Percentiles rank a stretch among this genome's conserved stretches.
These are phyloP conservation scores for Aspergillus melleus DNA, from an alignment of 2,329 filamentous ascomycete genomes.

Conservation along the genomic window DNA sequence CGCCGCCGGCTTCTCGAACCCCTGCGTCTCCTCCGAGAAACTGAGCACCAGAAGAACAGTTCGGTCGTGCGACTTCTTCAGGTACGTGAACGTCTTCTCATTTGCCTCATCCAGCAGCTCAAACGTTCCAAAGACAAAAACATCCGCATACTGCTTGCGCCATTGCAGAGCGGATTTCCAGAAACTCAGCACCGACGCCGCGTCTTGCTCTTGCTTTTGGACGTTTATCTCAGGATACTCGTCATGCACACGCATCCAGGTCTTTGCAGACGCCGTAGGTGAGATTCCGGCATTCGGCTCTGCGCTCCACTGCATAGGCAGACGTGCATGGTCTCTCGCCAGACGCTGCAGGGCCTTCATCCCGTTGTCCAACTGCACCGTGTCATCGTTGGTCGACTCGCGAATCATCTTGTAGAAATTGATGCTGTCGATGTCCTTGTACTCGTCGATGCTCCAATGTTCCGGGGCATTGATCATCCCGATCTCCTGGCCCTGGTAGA, in stretches of 20 bases:
- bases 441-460: slow-evolving; percentile 62
- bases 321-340: slow-evolving; percentile 66
- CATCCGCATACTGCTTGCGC: slow-evolving; percentile 60
- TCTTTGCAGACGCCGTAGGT: slow-evolving; percentile 46
- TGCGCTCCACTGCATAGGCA: slow-evolving; percentile 70
- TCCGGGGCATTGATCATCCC: slow-evolving; percentile 65
- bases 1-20: background rate
- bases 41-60: slow-evolving; percentile 17
- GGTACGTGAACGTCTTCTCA: slow-evolving; percentile 49
- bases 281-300: slow-evolving; percentile 63
- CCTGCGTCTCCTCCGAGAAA: slow-evolving; percentile 12
- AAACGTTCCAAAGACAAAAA: slow-evolving; percentile 69
- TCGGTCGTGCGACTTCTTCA: slow-evolving; percentile 13
- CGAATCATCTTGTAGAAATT: slow-evolving; percentile 56
- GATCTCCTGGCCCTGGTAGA: slow-evolving; percentile 69
- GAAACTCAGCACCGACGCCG: slow-evolving; percentile 56
- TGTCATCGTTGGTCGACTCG: slow-evolving; percentile 35
- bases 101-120: slow-evolving; percentile 55
- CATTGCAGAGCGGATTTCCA: slow-evolving; percentile 58
- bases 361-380: slow-evolving; percentile 45
- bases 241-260: slow-evolving; percentile 69
- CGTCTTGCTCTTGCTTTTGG: slow-evolving; percentile 50
- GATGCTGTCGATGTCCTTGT: slow-evolving; percentile 64
- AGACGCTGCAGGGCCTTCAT: slow-evolving; percentile 58
- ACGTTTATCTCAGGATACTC: slow-evolving; percentile 50